Base-by-base conservation (phyloP, 192 early-diverging fungal genomes). In the Allomyces arbusculus region DNA sequence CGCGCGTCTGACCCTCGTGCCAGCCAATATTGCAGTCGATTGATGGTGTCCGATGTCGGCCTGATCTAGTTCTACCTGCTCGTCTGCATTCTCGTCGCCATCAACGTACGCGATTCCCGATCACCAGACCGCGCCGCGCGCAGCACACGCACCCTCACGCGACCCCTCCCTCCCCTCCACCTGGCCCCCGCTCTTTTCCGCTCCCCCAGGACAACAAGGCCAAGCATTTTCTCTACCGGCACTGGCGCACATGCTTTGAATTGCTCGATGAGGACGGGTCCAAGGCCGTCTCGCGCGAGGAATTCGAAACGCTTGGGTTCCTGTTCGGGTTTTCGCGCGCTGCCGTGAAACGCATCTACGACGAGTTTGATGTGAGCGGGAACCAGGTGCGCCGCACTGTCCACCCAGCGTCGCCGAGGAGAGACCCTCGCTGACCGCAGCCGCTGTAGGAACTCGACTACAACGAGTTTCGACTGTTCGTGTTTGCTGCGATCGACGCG, bases 221-320 rank as follows among this genome's bases (percentile, higher is more conserved):
- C 61, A 79, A 79, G 63, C 68, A 74, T 23, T 79, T 79, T 61
- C 73, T 79, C 77, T 79, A 71, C 63, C 69, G 71, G 55, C 73
- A 79, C 63, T 79, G 77, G 77, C 62, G 72, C 63, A 79, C 77
- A 6, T 79, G 77, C 45, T 79, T 79, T 63, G 77, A 79, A 50
- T 68, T 79, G 64, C 69, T 79, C 9, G 77, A 79, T 62, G 77
- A 75, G 61, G 77, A 79, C 69, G 77, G 77, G 25, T 74, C 71
- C 16, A 67, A 71, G 61, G 68, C 71, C 7, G 75, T 79, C 4
- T 79, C 77, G 23, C 62, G 67, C 26, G 43, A 69, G 3, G 77
- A 79, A 63, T 79, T 79, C 62, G 66, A 72, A 23, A 79, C 77
- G 23, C 65, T 79, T 10, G 77, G 77, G 45, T 77, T 78, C 50